Base-by-base conservation (phyloP, 192 early-diverging fungal species). In the Gryganskiella cystojenkinii region DNA sequence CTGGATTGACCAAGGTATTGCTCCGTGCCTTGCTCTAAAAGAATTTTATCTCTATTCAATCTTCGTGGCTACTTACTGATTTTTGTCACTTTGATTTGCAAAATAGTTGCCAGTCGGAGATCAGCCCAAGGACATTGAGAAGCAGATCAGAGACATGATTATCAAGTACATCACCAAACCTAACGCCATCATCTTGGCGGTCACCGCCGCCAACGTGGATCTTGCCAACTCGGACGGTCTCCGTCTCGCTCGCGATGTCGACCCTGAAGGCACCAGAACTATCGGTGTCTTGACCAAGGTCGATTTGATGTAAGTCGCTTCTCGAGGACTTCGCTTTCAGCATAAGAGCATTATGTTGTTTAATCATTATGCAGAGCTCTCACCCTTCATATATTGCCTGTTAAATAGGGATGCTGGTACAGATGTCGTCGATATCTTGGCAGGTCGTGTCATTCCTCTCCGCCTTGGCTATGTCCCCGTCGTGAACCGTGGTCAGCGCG, bases 251-350 rank as follows among this genome's bases (percentile, higher is more conserved):
- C 89, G 98, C 33, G 96, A 99, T 80, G 94, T 98, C n/a, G 98
- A 99, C 68, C 96, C 97, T 5, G 98, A 99, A 57, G 98, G 88
- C n/a, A 85, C 96, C 28, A 90, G 98, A 55, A 99, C 98, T 7
- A 98, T 99, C 79, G 98, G 98, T 66, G 98, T 99, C 35, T 86
- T 99, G 83, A 99, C 98, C 70, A 99, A 99, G 83, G 88, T 99
- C 62, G 98, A 99, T 83, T 85, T 99, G 63, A 99, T 99, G 98
- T 83, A 76, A 59, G 82, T 31, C 45, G n/a, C n/a, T n/a, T n/a
- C n/a, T n/a, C n/a, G n/a, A n/a, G n/a, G n/a, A 52, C 3, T 28
- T 3, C 28, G 8, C 22, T 24, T 8, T 30, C 20, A 28, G 15
- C 17, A 4, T 10, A 31, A 35, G 40, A 3, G 14, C 45, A n/a